Conservation (phyloP, 352 stramenopile genomes). For the Phytophthora cryptogea region DNA sequence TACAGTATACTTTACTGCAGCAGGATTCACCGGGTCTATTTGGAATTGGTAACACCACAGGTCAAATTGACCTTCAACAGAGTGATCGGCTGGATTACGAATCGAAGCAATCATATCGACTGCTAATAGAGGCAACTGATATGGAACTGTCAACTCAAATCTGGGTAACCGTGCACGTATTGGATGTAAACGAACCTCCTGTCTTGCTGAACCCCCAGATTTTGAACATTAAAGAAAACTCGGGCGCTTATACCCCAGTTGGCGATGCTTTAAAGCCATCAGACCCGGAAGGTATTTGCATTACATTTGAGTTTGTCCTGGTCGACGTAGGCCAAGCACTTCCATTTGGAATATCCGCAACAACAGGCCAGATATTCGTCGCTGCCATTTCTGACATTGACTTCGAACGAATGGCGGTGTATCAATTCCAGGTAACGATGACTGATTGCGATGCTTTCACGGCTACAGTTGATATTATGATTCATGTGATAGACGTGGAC, state of each 20-base stretch:
- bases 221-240: slow-evolving; percentile 26
- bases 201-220: slow-evolving; percentile 22
- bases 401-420: slow-evolving; percentile 15
- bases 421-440: slow-evolving; percentile 18
- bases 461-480: slow-evolving; percentile 12
- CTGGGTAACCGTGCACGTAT: slow-evolving; percentile 17
- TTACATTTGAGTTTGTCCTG: slow-evolving; percentile 16
- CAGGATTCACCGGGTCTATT: slow-evolving; percentile 23
- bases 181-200: slow-evolving; percentile 32
- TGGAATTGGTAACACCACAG: slow-evolving; percentile 12
- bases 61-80: slow-evolving; percentile 15
- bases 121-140: slow-evolving; percentile 22
- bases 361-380: slow-evolving; percentile 25
- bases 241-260: slow-evolving; percentile 12
- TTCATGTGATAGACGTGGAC: slow-evolving; percentile 34
- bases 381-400: slow-evolving; percentile 20
- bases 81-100: slow-evolving; percentile 25
- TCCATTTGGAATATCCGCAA: slow-evolving; percentile 19
- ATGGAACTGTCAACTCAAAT: slow-evolving; percentile 6
- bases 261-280: slow-evolving; percentile 15
- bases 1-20: slow-evolving; percentile 20
- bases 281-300: slow-evolving; percentile 22
- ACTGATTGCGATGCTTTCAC: slow-evolving; percentile 23
- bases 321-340: background rate
- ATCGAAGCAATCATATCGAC: slow-evolving; percentile 6